These are phyloP conservation scores for Neonectria ditissima DNA, from an alignment of 2,329 filamentous ascomycete species.

Conservation along the genomic window DNA sequence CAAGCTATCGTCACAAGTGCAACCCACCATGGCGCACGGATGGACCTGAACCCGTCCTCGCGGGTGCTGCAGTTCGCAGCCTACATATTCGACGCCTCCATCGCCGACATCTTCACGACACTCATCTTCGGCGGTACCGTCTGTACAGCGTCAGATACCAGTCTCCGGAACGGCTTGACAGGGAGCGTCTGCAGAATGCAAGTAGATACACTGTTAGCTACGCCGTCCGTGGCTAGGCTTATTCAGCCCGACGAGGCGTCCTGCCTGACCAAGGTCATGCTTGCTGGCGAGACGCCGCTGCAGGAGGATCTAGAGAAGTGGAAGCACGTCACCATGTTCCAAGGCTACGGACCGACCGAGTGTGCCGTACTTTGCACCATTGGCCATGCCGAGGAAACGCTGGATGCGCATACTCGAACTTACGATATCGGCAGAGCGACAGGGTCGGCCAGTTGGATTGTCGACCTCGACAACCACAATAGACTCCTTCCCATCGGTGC, in stretches of 20 bases:
- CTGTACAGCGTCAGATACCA: constrained; percentile 52
- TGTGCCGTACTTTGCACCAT: constrained; percentile 18
- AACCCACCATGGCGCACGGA: constrained; percentile 5
- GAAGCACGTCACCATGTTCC: constrained; percentile 18
- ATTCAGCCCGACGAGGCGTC: neutral
- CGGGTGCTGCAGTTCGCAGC: constrained; percentile 41
- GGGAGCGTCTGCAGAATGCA: constrained; percentile 38
- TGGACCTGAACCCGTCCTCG: constrained; percentile 8
- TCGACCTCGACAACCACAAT: constrained; percentile 17
- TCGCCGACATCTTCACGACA: constrained; percentile 54
- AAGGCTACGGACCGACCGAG: constrained; percentile 30
- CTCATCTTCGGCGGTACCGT: constrained; percentile 53
- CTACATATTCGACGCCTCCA: constrained; percentile 54
- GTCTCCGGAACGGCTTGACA: neutral
- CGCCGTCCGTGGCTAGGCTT: constrained; percentile 5
- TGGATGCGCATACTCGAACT: neutral
- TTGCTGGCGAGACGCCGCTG: constrained; percentile 28
- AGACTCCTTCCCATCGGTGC: constrained; percentile 40
- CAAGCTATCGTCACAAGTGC: constrained; percentile 4
- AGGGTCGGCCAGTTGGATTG: constrained; percentile 13
- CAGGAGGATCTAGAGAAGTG: constrained; percentile 25
- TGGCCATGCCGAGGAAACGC: constrained; percentile 10
- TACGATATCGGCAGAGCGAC: constrained; percentile 14
- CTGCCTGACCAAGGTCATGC: constrained; percentile 2
- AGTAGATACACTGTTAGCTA: constrained; percentile 7